Percentiles rank a stretch among this genome's conserved stretches.
phyloP scores from a whole-genome alignment of 1,139 yeast species.

The Kurtzmaniella natalensis region DNA sequence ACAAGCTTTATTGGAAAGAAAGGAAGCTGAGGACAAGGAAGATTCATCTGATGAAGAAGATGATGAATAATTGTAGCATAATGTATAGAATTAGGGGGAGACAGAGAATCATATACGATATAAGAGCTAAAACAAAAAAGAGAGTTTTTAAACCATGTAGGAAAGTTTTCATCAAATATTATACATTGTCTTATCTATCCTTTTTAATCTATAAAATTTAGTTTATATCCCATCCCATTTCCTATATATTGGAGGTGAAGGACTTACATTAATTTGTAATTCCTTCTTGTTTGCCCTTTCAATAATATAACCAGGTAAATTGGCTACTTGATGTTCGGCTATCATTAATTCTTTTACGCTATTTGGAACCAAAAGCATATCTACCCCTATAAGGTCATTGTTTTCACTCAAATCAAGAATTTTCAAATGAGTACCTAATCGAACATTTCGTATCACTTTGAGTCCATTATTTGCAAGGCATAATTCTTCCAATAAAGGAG shows the following conservation, averaged over 20 bases:
- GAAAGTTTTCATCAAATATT: too few species aligned
- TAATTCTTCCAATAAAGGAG: constrained; percentile 26
- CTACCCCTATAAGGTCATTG: constrained; percentile 36
- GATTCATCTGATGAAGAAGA: constrained; percentile 45
- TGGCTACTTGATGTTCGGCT: constrained; percentile 32
- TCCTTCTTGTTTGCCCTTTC: constrained; percentile 40
- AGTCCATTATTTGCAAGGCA: constrained; percentile 40
- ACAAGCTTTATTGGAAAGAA: constrained; percentile 76
- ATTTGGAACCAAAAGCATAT: constrained; percentile 36
- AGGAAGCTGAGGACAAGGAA: constrained; percentile 45
- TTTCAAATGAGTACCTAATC: constrained; percentile 32
- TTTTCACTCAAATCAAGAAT: constrained; percentile 41
- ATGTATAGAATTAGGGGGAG: too few species aligned
- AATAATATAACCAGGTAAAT: constrained; percentile 36
- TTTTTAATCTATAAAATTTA: too few species aligned
- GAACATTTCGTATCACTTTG: constrained; percentile 32
- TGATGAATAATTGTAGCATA: constrained; percentile 14
- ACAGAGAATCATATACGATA: too few species aligned
- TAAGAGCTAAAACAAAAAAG: too few species aligned
- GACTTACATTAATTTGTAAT: constrained; percentile 18
- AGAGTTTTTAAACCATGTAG: too few species aligned
- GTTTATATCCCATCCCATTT: constrained; percentile 5
- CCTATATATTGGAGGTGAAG: constrained; percentile 5
- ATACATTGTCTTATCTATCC: too few species aligned
- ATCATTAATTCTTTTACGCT: constrained; percentile 33